A percentile compares a stretch with the other conserved stretches of the same genome.
Evolutionary conservation across 1,139 yeast genomes (phyloP).

Genomic region (Blastobotrys arbuscula): DNA sequence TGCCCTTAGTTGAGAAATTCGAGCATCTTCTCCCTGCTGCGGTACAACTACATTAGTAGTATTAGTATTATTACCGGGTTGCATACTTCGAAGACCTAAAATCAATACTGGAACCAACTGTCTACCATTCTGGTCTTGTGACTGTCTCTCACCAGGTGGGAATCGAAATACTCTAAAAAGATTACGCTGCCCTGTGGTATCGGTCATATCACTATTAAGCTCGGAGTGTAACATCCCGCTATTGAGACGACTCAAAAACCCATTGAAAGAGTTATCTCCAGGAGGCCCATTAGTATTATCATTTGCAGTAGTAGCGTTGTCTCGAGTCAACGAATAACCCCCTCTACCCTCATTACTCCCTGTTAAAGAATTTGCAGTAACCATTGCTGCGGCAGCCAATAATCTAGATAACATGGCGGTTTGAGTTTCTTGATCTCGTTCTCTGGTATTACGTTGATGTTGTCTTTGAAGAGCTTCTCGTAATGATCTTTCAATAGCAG

Average conservation of each 20-base stretch:
- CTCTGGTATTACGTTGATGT: background rate
- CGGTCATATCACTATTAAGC: slow-evolving; percentile 20
- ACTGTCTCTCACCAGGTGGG: slow-evolving; percentile 27
- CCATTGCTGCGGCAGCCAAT: slow-evolving; percentile 43
- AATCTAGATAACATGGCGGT: slow-evolving; percentile 41
- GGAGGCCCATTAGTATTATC: background rate
- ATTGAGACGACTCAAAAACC: slow-evolving; percentile 35
- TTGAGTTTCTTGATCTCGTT: slow-evolving; percentile 31
- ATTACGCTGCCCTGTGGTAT: slow-evolving; percentile 24
- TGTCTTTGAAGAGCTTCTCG: background rate
- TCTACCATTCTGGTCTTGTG: slow-evolving; percentile 15
- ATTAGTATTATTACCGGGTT: slow-evolving; percentile 18
- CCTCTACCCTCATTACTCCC: slow-evolving; percentile 29
- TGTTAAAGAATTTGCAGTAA: slow-evolving; percentile 41
- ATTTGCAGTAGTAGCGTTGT: slow-evolving; percentile 10
- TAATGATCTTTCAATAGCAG: background rate
- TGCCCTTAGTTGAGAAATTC: too few species aligned
- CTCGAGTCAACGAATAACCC: slow-evolving; percentile 17
- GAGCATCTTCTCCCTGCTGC: too few species aligned
- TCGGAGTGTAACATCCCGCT: slow-evolving; percentile 39
- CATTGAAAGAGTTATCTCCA: slow-evolving; percentile 26
- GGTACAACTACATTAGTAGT: too few species aligned
- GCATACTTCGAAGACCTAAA: slow-evolving; percentile 50
- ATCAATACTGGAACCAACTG: slow-evolving; percentile 47
- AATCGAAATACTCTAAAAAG: slow-evolving; percentile 54